Evolutionary conservation across 345 rosid species (phyloP).

Genomic region (Melastoma malabathricum): DNA sequence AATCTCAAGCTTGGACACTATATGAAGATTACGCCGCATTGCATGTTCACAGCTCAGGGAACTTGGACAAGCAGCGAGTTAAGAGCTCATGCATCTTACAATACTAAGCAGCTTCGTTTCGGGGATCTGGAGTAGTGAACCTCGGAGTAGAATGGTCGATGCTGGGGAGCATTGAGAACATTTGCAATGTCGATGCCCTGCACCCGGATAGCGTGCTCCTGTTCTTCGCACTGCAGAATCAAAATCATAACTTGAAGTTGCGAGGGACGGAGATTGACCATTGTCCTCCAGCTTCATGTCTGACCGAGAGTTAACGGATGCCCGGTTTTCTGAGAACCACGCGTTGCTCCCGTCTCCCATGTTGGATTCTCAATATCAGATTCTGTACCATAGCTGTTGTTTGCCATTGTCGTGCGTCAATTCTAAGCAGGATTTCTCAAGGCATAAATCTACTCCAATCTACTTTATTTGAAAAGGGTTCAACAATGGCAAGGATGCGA

Average conservation of each 20-base stretch:
- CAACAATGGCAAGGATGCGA: too few species aligned
- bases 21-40: conserved; percentile 95
- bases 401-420: too few species aligned
- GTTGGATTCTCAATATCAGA: too few species aligned
- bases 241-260: conserved; percentile 47
- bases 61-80: background rate
- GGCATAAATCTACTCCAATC: too few species aligned
- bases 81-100: background rate
- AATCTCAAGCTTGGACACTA: conserved; percentile 99
- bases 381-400: too few species aligned
- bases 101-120: background rate
- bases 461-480: too few species aligned
- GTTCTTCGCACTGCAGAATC: conserved; percentile 76
- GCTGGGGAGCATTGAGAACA: conserved; percentile 59
- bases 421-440: too few species aligned
- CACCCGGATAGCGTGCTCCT: conserved; percentile 62
- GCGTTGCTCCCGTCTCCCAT: too few species aligned
- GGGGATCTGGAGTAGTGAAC: conserved; percentile 44
- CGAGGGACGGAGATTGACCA: conserved; percentile 84
- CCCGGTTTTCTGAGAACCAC: conserved; percentile 22
- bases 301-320: conserved; percentile 56
- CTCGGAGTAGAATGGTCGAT: conserved; percentile 98
- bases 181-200: conserved; percentile 49
- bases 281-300: conserved; percentile 79
- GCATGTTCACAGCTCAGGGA: conserved; percentile 92